phyloP scores from a whole-genome alignment of 1,139 yeast species.

The Scheffersomyces parashehatae region DNA sequence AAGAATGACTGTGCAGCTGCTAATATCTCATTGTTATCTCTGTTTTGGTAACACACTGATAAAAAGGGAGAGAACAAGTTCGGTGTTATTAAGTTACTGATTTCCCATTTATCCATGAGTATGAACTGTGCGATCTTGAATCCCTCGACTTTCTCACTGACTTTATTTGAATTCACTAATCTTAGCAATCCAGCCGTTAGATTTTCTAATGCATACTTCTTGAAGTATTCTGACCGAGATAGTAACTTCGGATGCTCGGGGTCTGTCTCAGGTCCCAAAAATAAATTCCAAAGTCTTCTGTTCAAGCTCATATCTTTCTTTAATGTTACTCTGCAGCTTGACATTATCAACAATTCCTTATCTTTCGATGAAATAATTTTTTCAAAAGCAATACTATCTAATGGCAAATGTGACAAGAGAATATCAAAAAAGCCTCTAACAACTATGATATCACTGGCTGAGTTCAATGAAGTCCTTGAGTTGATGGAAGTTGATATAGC shows the following conservation, averaged over 20 bases:
- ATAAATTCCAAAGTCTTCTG: constrained; percentile 89
- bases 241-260: constrained; percentile 8
- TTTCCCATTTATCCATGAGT: constrained; percentile 91
- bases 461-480: constrained; percentile 35
- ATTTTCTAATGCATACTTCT: constrained; percentile 50
- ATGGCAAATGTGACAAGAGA: constrained; percentile 63
- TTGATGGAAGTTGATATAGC: constrained; percentile 71
- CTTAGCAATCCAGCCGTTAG: constrained; percentile 55
- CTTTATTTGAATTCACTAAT: constrained; percentile 37
- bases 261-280: constrained; percentile 67
- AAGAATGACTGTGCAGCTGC: constrained; percentile 67
- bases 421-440: constrained; percentile 90
- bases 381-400: constrained; percentile 60
- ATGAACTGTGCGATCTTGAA: constrained; percentile 63
- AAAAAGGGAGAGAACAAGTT: constrained; percentile 66
- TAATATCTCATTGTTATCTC: constrained; percentile 43
- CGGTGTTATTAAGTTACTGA: constrained; percentile 74
- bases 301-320: constrained; percentile 91
- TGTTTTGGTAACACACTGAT: constrained; percentile 27
- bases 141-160: constrained; percentile 45
- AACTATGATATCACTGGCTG: constrained; percentile 60
- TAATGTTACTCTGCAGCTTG: constrained; percentile 68
- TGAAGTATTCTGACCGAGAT: constrained; percentile 57
- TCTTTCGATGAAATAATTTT: constrained; percentile 51
- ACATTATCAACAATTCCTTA: constrained; percentile 55